Percentiles rank a stretch among this genome's conserved stretches.
These are phyloP conservation scores for Thuja plicata DNA, from an alignment of 83 land plant species.

Conservation along the genomic window DNA sequence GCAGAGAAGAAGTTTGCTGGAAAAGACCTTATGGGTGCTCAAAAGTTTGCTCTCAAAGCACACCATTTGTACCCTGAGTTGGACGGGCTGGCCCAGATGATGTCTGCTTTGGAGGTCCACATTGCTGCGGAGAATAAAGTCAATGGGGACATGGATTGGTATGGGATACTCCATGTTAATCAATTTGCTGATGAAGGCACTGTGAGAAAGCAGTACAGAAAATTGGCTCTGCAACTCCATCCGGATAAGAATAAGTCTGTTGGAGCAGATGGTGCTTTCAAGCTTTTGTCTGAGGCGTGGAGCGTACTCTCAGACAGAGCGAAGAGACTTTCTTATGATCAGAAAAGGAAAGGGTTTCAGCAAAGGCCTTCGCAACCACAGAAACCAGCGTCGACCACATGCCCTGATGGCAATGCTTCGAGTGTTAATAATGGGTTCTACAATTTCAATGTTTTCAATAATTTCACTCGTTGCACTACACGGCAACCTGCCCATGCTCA, in stretches of 20 bases:
- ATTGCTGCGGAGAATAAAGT: constrained; percentile 44
- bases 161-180: constrained; percentile 52
- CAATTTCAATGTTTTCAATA: constrained; percentile 8
- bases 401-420: background rate
- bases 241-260: constrained; percentile 80
- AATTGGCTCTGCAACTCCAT: constrained; percentile 76
- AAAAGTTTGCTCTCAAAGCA: constrained; percentile 57
- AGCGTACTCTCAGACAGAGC: constrained; percentile 53
- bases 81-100: constrained; percentile 67
- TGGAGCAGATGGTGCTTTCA: constrained; percentile 81
- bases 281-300: constrained; percentile 78
- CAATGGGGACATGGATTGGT: constrained; percentile 64
- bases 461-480: background rate
- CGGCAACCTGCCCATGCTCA: constrained; percentile 1
- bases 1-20: constrained; percentile 52
- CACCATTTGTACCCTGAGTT: constrained; percentile 48
- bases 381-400: background rate
- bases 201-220: constrained; percentile 73
- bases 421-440: background rate
- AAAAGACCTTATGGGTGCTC: constrained; percentile 51
- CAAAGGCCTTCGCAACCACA: constrained; percentile 13
- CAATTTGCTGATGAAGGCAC: constrained; percentile 52
- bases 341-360: constrained; percentile 14
- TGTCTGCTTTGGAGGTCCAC: constrained; percentile 63
- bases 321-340: constrained; percentile 51